phyloP scores from a whole-genome alignment of 1,284 basidiomycete genomes.

The Agaricales sp. region DNA sequence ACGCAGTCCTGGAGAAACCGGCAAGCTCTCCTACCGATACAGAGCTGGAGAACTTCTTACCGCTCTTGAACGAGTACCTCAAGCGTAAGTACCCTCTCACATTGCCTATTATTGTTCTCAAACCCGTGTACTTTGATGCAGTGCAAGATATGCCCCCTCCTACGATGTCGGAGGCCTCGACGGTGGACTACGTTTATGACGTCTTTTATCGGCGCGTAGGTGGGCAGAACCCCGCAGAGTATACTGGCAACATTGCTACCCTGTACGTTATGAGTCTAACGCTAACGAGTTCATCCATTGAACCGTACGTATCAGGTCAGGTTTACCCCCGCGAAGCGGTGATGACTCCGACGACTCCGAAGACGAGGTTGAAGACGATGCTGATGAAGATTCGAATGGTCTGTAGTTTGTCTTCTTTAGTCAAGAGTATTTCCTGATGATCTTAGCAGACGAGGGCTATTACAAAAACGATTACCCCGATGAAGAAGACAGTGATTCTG shows the following conservation, averaged over 20 bases:
- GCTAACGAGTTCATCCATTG: too few relatives aligned
- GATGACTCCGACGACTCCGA: constrained; percentile 46
- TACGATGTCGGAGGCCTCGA: constrained; percentile 10
- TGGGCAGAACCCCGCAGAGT: constrained; percentile 46
- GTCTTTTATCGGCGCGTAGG: constrained; percentile 63
- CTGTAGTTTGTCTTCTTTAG: constrained; percentile 12
- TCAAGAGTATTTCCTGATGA: constrained; percentile 1
- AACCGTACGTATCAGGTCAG: constrained; percentile 37
- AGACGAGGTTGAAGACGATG: constrained; percentile 61
- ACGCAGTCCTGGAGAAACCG: constrained; percentile 42
- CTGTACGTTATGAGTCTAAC: too few relatives aligned
- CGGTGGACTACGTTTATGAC: constrained; percentile 64
- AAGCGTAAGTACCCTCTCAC: constrained; percentile 30
- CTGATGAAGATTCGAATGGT: constrained; percentile 78
- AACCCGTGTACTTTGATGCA: constrained; percentile 12
- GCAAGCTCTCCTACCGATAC: constrained; percentile 28
- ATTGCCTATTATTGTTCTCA: not conserved
- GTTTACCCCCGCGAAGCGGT: constrained; percentile 42
- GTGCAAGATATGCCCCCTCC: constrained; percentile 23
- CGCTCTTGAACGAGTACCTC: constrained; percentile 62
- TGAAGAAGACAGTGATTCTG: constrained; percentile 36
- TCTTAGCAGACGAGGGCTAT: constrained; percentile 58
- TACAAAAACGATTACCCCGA: constrained; percentile 79
- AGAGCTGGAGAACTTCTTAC: constrained; percentile 66
- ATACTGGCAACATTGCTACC: constrained; percentile 50